A percentile compares a stretch with the other conserved stretches of the same genome.
phyloP scores from a whole-genome alignment of 176 grass and related monocot species.

The Eleusine coracana region DNA sequence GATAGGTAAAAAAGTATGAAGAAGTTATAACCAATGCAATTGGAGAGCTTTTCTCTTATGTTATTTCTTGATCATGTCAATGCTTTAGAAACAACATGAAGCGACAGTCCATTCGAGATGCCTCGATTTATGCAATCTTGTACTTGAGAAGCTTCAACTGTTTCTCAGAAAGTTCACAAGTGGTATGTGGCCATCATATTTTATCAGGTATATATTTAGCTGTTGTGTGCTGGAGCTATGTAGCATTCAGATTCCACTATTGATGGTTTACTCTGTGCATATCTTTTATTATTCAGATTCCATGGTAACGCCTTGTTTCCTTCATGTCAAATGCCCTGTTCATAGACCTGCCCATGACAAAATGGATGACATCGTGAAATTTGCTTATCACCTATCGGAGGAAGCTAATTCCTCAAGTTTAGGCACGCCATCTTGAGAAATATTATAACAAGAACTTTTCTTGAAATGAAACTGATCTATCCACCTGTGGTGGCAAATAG shows the following conservation, averaged over 20 bases:
- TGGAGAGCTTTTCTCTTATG: neutral
- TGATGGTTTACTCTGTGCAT: neutral
- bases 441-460: neutral
- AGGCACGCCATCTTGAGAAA: neutral
- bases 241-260: neutral
- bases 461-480: neutral
- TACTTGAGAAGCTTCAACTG: neutral
- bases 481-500: neutral
- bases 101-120: neutral
- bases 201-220: neutral
- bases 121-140: neutral
- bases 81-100: neutral
- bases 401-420: slow-evolving; percentile 8
- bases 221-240: neutral
- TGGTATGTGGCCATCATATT: neutral
- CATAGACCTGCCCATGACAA: neutral
- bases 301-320: neutral
- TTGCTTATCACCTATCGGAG: neutral
- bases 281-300: neutral
- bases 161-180: neutral
- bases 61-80: neutral
- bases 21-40: neutral
- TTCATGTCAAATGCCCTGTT: neutral
- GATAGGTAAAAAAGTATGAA: neutral
- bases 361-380: neutral